phyloP scores from a whole-genome alignment of 208 protist species.

The Leishmania mexicana region DNA sequence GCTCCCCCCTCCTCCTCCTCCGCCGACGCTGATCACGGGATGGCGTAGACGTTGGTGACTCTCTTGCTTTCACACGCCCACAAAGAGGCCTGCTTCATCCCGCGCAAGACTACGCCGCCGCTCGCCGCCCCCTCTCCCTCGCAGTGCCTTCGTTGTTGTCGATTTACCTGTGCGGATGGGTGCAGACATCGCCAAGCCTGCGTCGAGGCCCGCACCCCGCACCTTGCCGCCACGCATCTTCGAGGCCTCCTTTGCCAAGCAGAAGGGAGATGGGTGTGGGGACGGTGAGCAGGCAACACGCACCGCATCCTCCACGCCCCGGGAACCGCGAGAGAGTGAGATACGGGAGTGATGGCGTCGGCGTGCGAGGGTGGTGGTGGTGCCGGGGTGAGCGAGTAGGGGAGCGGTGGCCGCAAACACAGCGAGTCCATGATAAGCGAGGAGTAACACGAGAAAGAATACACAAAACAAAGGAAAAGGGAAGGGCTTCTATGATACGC shows the following conservation, averaged over 20 bases:
- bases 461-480: neutral
- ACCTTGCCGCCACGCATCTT: neutral
- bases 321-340: no score
- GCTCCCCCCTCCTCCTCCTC: neutral
- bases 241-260: neutral
- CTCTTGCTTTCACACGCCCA: neutral
- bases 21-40: neutral
- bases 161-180: neutral
- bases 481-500: neutral
- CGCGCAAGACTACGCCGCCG: neutral
- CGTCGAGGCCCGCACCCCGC: neutral
- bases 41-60: neutral
- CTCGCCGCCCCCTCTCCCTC: neutral
- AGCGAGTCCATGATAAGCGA: neutral
- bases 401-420: neutral
- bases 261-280: neutral
- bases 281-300: no score
- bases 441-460: neutral
- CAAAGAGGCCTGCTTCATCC: neutral
- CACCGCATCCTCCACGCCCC: no score
- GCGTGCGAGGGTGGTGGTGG: no score
- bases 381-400: no score
- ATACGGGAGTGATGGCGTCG: no score
- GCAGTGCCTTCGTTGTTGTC: neutral
- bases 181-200: neutral